Percentiles rank a stretch among this genome's conserved stretches.
These are phyloP conservation scores for Geranium rotundifolium DNA, from an alignment of 345 rosid genomes.

Conservation along the genomic window DNA sequence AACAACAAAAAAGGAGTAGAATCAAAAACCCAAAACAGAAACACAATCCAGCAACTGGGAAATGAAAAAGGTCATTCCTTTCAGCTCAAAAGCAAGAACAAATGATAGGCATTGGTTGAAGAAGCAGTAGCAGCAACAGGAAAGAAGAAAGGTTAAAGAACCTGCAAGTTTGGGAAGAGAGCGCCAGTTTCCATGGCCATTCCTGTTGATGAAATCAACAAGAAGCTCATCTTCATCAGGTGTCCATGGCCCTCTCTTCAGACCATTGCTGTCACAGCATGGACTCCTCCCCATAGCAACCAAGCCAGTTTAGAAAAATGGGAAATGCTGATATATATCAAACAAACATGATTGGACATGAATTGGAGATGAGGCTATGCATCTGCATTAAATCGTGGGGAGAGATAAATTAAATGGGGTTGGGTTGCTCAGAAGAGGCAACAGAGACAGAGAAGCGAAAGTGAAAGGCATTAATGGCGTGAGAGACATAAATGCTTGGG, in stretches of 20 bases:
- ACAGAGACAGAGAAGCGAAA: constrained; percentile 17
- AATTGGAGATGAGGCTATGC: background rate
- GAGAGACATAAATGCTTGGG: too few relatives aligned
- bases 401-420: background rate
- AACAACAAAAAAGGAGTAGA: too few relatives aligned
- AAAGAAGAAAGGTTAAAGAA: constrained; percentile 5
- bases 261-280: constrained; percentile 69
- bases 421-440: background rate
- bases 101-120: background rate
- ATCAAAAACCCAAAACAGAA: too few relatives aligned
- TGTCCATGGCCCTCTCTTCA: constrained; percentile 97
- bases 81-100: background rate
- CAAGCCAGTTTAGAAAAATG: too few relatives aligned
- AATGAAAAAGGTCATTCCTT: background rate
- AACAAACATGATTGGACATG: too few relatives aligned
- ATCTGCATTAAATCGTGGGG: background rate
- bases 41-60: background rate
- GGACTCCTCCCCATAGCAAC: constrained; percentile 93
- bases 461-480: constrained; percentile 41
- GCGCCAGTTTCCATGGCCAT: constrained; percentile 97
- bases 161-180: constrained; percentile 87
- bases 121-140: too few relatives aligned
- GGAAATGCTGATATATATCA: too few relatives aligned
- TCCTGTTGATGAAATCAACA: constrained; percentile 48
- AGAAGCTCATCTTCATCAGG: constrained; percentile 89